These are phyloP conservation scores for Epithemia pelagica DNA, from an alignment of 108 stramenopile genomes.

Conservation along the genomic window DNA sequence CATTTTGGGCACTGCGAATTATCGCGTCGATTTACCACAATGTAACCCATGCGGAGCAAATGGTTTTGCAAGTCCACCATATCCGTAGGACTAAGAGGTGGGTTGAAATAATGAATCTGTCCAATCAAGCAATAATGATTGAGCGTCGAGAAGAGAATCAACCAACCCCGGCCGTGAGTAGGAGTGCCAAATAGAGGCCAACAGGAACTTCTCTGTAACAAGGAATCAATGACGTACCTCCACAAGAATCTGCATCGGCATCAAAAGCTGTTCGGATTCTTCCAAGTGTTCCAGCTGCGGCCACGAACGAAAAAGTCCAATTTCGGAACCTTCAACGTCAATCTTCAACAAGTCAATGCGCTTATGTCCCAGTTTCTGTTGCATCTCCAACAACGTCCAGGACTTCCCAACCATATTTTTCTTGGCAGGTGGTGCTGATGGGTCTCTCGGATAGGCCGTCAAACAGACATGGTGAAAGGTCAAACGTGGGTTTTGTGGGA, in stretches of 20 bases:
- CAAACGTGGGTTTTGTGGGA: constrained; percentile 5
- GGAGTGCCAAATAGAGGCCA: too few relatives aligned
- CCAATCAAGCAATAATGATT: constrained; percentile 6
- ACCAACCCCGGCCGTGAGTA: not conserved
- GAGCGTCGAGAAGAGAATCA: not conserved
- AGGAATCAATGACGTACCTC: constrained; percentile 18
- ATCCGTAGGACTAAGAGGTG: not conserved
- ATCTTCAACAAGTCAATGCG: constrained; percentile 22
- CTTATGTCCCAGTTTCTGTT: constrained; percentile 11
- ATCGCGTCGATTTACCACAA: constrained; percentile 16
- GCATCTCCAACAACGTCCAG: constrained; percentile 12
- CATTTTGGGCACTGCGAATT: constrained; percentile 18
- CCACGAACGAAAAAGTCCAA: constrained; percentile 14
- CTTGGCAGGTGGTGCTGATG: not conserved
- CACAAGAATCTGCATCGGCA: constrained; percentile 23
- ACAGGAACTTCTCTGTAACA: too few relatives aligned
- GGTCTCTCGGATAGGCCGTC: not conserved
- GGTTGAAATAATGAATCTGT: constrained; percentile 12
- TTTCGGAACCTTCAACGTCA: constrained; percentile 26
- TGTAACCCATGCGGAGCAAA: not conserved
- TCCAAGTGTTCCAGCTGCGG: not conserved
- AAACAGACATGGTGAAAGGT: constrained; percentile 13
- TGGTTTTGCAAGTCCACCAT: not conserved
- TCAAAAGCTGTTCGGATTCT: not conserved
- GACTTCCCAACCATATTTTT: not conserved